These are phyloP conservation scores for Melanogaster broomeanus DNA, from an alignment of 768 basidiomycete genomes.

Conservation along the genomic window DNA sequence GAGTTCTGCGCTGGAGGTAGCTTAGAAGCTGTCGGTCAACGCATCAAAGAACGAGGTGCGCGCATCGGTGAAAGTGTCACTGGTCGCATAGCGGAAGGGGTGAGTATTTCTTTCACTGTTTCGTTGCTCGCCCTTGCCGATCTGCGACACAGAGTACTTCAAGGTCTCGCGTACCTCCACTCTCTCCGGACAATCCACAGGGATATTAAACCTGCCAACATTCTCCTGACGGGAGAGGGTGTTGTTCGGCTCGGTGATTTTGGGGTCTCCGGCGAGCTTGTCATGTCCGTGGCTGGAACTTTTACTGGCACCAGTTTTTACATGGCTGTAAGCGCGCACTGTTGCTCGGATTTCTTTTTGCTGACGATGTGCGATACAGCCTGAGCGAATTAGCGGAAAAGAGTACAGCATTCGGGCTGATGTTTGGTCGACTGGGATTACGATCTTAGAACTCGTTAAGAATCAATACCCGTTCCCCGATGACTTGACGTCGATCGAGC, in stretches of 20 bases:
- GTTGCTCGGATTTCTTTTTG: background rate
- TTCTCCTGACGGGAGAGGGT: conserved; percentile 87
- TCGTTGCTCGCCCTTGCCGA: conserved; percentile 4
- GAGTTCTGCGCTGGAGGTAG: conserved; percentile 88
- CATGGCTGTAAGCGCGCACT: conserved; percentile 82
- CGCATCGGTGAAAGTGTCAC: conserved; percentile 87
- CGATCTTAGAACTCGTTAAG: conserved; percentile 89
- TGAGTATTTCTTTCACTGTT: conserved; percentile 38
- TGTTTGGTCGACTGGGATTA: conserved; percentile 97
- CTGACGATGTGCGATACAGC: conserved; percentile 45
- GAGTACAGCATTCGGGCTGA: conserved; percentile 95
- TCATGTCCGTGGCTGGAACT: conserved; percentile 89
- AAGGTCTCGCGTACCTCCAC: conserved; percentile 94
- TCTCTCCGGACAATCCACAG: conserved; percentile 91
- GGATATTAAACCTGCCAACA: conserved; percentile 93
- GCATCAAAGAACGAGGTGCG: conserved; percentile 75
- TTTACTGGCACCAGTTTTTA: conserved; percentile 98
- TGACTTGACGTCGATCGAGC: conserved; percentile 90
- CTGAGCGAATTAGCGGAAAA: conserved; percentile 90
- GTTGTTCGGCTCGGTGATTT: conserved; percentile 94
- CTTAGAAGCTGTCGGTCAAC: conserved; percentile 85
- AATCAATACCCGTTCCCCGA: conserved; percentile 95
- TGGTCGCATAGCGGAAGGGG: conserved; percentile 91
- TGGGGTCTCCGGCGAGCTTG: conserved; percentile 94
- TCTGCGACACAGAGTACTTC: conserved; percentile 59